A percentile compares a stretch with the other conserved stretches of the same genome.
Conservation (phyloP, 140 eudicot species). For the Cichorium intybus region DNA sequence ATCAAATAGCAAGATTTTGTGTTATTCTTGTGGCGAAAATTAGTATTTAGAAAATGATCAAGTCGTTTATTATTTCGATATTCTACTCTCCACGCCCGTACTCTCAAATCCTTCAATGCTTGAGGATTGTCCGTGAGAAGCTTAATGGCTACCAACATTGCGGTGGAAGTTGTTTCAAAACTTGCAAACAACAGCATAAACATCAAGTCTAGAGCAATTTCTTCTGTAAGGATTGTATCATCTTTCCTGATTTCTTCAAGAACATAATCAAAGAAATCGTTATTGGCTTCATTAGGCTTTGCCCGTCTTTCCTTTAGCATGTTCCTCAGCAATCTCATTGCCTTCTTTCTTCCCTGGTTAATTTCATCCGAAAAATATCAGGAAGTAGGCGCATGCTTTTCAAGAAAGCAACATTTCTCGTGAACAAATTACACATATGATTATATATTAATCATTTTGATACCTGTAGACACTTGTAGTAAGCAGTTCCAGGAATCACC, state of each 20-base stretch:
- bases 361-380: neutral
- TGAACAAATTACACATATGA: neutral
- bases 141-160: slow-evolving; percentile 56
- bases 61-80: neutral
- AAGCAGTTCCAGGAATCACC: slow-evolving; percentile 75
- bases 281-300: slow-evolving; percentile 44
- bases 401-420: neutral
- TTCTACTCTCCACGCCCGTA: slow-evolving; percentile 23
- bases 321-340: slow-evolving; percentile 60
- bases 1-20: neutral
- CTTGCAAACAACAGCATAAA: slow-evolving; percentile 82
- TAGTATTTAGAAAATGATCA: neutral
- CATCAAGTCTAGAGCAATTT: slow-evolving; percentile 75
- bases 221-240: slow-evolving; percentile 69
- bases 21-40: no score
- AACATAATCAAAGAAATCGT: slow-evolving; percentile 72
- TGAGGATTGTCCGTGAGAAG: slow-evolving; percentile 53
- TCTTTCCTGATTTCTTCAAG: slow-evolving; percentile 57
- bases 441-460: neutral
- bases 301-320: slow-evolving; percentile 67
- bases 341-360: slow-evolving; percentile 74
- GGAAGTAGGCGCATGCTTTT: neutral
- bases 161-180: slow-evolving; percentile 73
- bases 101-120: slow-evolving; percentile 64
- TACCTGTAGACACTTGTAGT: slow-evolving; percentile 78